A percentile compares a stretch with the other conserved stretches of the same genome.
phyloP scores from a whole-genome alignment of 148 eudicot species.

The Fagopyrum tataricum region DNA sequence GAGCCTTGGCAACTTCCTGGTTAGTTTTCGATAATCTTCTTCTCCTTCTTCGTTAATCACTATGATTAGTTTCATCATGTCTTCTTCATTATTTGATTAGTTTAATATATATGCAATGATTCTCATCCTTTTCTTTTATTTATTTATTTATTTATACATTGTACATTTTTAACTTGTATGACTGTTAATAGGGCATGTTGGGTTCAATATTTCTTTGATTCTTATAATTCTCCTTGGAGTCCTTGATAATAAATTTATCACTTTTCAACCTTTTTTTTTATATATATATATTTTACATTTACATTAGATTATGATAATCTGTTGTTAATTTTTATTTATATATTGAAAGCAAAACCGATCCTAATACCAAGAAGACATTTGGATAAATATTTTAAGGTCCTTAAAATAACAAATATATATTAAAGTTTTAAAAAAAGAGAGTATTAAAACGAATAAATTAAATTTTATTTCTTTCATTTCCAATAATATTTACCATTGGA shows the following conservation, averaged over 20 bases:
- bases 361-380: too few relatives aligned
- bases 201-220: neutral
- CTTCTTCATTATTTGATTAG: neutral
- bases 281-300: too few relatives aligned
- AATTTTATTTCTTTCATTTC: too few relatives aligned
- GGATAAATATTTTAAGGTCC: too few relatives aligned
- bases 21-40: conserved; percentile 9
- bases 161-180: neutral
- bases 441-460: too few relatives aligned
- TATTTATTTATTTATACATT: neutral
- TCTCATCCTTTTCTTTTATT: neutral
- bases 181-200: neutral
- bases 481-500: too few relatives aligned
- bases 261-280: neutral
- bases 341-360: too few relatives aligned
- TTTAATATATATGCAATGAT: neutral
- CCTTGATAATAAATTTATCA: neutral
- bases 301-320: too few relatives aligned
- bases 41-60: neutral
- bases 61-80: neutral
- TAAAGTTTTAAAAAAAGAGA: too few relatives aligned
- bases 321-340: too few relatives aligned
- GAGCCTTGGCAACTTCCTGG: conserved; percentile 99
- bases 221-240: neutral
- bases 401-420: too few relatives aligned